Evolutionary conservation across 345 rosid species (phyloP).

Genomic region (Gossypium raimondii): DNA sequence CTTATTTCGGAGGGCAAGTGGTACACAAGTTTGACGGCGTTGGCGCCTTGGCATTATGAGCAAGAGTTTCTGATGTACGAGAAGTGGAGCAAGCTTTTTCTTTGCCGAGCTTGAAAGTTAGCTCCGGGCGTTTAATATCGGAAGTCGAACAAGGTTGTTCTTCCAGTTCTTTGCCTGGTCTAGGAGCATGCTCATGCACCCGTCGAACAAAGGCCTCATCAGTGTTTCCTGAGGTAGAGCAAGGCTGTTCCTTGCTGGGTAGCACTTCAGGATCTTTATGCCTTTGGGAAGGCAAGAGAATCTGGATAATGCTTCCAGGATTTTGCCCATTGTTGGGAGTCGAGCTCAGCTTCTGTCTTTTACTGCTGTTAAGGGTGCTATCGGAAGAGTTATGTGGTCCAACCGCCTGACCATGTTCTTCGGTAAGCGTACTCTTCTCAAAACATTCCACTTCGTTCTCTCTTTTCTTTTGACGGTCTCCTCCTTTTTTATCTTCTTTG

Average conservation of each 20-base stretch:
- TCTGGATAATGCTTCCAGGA: slow-evolving; percentile 63
- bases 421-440: slow-evolving; percentile 54
- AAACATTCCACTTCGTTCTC: slow-evolving; percentile 31
- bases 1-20: slow-evolving; percentile 5
- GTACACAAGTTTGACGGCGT: neutral
- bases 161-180: slow-evolving; percentile 7
- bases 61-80: neutral
- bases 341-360: slow-evolving; percentile 35
- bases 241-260: slow-evolving; percentile 31
- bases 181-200: neutral
- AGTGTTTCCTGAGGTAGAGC: slow-evolving; percentile 21
- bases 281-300: slow-evolving; percentile 60
- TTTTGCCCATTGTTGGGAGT: slow-evolving; percentile 34
- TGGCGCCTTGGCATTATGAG: neutral
- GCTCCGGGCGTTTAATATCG: neutral
- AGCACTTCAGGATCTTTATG: slow-evolving; percentile 41
- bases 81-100: neutral
- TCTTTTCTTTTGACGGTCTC: slow-evolving; percentile 26
- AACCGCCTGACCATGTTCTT: slow-evolving; percentile 52
- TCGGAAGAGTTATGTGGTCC: slow-evolving; percentile 26
- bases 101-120: slow-evolving; percentile 11
- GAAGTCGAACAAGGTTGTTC: slow-evolving; percentile 2
- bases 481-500: slow-evolving; percentile 29
- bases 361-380: slow-evolving; percentile 30
- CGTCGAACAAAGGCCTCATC: neutral